These are phyloP conservation scores for Evansstolkia leycettana DNA, from an alignment of 495 filamentous ascomycete genomes.

Conservation along the genomic window DNA sequence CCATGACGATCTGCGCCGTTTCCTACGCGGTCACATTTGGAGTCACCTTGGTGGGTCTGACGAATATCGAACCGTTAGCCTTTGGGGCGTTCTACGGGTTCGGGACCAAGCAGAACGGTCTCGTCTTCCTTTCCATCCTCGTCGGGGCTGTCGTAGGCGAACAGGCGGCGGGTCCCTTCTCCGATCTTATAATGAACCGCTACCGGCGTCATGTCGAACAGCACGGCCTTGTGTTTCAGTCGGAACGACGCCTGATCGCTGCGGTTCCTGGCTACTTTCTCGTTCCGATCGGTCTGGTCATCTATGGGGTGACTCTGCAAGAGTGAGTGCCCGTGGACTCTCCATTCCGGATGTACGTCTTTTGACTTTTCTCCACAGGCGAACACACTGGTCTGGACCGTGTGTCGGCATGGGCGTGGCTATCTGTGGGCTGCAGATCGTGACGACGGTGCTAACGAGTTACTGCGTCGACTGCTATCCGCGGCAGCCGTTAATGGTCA, in stretches of 20 bases:
- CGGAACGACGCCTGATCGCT: background rate
- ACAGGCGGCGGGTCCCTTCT: background rate
- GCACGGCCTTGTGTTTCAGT: background rate
- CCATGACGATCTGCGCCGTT: too few species aligned
- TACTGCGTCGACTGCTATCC: background rate
- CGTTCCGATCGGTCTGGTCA: too few species aligned
- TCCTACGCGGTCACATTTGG: too few species aligned
- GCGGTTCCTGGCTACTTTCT: too few species aligned
- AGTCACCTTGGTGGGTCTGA: background rate
- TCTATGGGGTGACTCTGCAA: too few species aligned
- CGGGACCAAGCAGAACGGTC: constrained; percentile 5
- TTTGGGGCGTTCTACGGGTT: constrained; percentile 6
- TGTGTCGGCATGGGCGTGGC: background rate
- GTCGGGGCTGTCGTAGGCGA: constrained; percentile 8
- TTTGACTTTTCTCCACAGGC: too few species aligned
- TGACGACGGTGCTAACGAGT: background rate
- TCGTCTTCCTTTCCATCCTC: constrained; percentile 9
- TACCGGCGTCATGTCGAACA: background rate
- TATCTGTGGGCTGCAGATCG: background rate
- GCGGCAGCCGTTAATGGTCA: background rate
- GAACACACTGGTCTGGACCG: background rate
- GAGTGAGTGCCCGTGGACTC: too few species aligned
- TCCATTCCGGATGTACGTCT: too few species aligned
- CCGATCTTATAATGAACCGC: background rate
- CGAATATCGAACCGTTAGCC: background rate